These are phyloP conservation scores for Pythium phragmiticola DNA, from an alignment of 352 stramenopile genomes.

Conservation along the genomic window DNA sequence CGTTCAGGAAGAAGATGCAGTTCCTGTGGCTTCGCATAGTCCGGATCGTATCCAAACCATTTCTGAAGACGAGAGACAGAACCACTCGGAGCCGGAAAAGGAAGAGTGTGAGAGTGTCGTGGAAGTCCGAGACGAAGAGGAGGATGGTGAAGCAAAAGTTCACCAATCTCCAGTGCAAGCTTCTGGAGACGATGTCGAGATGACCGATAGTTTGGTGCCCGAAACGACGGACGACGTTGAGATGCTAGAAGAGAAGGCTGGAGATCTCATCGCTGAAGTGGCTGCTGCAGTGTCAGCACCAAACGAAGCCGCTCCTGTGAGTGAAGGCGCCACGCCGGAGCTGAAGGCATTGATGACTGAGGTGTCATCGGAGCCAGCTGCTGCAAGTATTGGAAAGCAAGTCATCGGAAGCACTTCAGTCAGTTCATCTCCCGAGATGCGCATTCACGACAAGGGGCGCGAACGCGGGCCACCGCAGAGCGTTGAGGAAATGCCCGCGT, in stretches of 20 bases:
- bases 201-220: not conserved
- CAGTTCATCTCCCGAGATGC: not conserved
- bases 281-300: not conserved
- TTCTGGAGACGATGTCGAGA: slow-evolving; percentile 1
- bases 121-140: not conserved
- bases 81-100: slow-evolving; percentile 3
- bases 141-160: not conserved
- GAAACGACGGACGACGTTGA: slow-evolving; percentile 1
- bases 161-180: not conserved
- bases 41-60: not conserved
- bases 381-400: not conserved
- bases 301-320: not conserved
- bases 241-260: not conserved
- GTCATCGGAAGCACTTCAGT: not conserved
- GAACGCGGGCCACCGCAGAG: not conserved
- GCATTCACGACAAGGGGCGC: not conserved
- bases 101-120: slow-evolving; percentile 1
- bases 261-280: not conserved
- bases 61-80: slow-evolving; percentile 9
- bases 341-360: not conserved
- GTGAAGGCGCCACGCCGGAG: not conserved
- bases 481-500: slow-evolving; percentile 7
- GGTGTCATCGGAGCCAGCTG: not conserved
- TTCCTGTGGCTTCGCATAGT: no score
- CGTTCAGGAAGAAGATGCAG: not conserved